Base-by-base conservation (phyloP, 306 rosid genomes). In the Medicago arabica region DNA sequence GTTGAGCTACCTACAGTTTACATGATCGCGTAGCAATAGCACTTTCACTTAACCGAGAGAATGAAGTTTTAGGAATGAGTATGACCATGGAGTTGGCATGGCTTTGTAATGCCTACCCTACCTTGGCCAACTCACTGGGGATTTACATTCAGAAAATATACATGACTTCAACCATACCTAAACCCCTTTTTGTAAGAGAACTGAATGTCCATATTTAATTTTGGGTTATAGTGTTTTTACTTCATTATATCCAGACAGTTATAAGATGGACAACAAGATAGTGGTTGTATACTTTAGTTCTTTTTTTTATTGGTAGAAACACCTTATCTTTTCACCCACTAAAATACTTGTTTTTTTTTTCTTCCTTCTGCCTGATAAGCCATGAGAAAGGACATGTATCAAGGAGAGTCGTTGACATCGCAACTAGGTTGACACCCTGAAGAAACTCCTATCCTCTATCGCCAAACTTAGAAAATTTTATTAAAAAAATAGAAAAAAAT, bases 11-110 rank as follows among this genome's bases (percentile, higher is more conserved):
- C 58, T 61, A 17, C 46, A 61, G 34, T 67, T 68, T 62, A 50
- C 75, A 66, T 47, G 83, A 67, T 75, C 71, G 78, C 80, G 39
- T 39, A 67, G 54, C 83, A 38, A 62, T 68, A 50, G 8, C 15
- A 50, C 51, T 67, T 57, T 67, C n/a, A 51, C 59, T 67, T 68
- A 70, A 76, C 69, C 34, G 40, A 66, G 58, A 44, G 50, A 9
- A 9, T 74, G n/a, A 44, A 70, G 69, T 43, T 70, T 64, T 70
- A 81, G 86, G 65, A 65, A 72, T 72, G 87, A 80, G 66, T 59
- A 25, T 75, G 63, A 38, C 25, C 1, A 59, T 55, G 73, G 53
- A 74, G 69, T 38, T 66, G 72, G 67, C 74, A 74, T 74, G 83
- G 71, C 78, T 74, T 83, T 74, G 44, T 19, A 5, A 19, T 61